These are phyloP conservation scores for Fusarium floridanum DNA, from an alignment of 2,329 filamentous ascomycete species.

Conservation along the genomic window DNA sequence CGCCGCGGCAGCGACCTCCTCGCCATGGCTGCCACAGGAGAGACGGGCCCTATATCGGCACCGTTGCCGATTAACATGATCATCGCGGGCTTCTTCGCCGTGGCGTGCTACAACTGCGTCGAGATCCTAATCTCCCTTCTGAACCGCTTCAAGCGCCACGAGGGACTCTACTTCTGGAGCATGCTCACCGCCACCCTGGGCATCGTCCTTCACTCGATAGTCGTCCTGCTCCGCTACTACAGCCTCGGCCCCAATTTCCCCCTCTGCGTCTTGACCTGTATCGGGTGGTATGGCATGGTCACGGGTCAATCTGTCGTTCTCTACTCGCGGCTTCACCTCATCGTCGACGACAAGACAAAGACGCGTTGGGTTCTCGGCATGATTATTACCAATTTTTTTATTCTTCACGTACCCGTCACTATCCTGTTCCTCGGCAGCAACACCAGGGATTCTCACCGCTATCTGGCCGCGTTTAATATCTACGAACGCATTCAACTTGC, in stretches of 20 bases:
- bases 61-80: conserved; percentile 33
- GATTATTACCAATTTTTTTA: conserved; percentile 36
- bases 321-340: conserved; percentile 34
- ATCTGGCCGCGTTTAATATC: conserved; percentile 30
- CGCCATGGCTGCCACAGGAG: conserved; percentile 28
- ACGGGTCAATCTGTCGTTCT: conserved; percentile 36
- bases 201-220: conserved; percentile 29
- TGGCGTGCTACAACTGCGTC: conserved; percentile 35
- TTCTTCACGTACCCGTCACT: conserved; percentile 30
- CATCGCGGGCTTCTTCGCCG: conserved; percentile 36
- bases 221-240: conserved; percentile 37
- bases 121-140: conserved; percentile 37
- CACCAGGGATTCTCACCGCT: conserved; percentile 19
- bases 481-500: conserved; percentile 36
- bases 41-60: conserved; percentile 30
- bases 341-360: conserved; percentile 32
- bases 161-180: conserved; percentile 36
- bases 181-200: conserved; percentile 31
- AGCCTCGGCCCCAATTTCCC: conserved; percentile 33
- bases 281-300: conserved; percentile 41
- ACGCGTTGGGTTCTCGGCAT: conserved; percentile 35
- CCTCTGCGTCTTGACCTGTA: conserved; percentile 33
- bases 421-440: conserved; percentile 33
- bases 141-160: conserved; percentile 32
- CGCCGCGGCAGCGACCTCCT: conserved; percentile 20